Evolutionary conservation across 495 filamentous ascomycete species (phyloP).

Genomic region (Xylaria bambusicola): DNA sequence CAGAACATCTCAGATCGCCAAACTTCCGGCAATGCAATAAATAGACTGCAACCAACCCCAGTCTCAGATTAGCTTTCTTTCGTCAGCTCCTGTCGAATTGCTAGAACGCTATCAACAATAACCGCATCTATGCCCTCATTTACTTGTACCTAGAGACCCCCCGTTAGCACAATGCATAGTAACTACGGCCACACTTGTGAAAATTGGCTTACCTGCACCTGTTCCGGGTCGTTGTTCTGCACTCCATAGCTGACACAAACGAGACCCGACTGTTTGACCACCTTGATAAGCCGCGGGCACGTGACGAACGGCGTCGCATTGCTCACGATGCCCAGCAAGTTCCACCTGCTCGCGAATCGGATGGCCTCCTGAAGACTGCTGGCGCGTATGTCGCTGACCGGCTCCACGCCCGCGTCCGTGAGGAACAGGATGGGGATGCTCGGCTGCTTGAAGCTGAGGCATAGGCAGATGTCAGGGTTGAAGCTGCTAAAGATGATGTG

Average conservation of each 20-base stretch:
- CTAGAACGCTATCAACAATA: conserved; percentile 90
- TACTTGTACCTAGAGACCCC: conserved; percentile 70
- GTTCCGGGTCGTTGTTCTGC: conserved; percentile 80
- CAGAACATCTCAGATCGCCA: too few relatives aligned
- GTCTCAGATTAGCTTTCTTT: conserved; percentile 18
- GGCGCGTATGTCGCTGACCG: conserved; percentile 86
- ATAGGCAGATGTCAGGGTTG: conserved; percentile 93
- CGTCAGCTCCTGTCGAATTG: conserved; percentile 61
- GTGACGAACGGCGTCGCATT: conserved; percentile 81
- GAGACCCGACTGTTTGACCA: conserved; percentile 92
- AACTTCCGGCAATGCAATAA: too few relatives aligned
- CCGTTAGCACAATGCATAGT: conserved; percentile 26
- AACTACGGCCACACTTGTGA: neutral
- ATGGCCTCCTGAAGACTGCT: conserved; percentile 93
- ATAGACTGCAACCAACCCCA: too few relatives aligned
- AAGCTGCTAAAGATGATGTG: conserved; percentile 96
- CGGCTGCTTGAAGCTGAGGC: conserved; percentile 93
- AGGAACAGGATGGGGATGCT: conserved; percentile 94
- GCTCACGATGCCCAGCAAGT: conserved; percentile 86
- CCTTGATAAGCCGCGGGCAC: conserved; percentile 85
- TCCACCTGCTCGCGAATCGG: conserved; percentile 91
- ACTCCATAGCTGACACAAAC: conserved; percentile 95
- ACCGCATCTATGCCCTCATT: conserved; percentile 95
- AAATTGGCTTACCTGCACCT: conserved; percentile 74
- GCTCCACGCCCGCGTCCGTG: conserved; percentile 76